Conservation (phyloP, 805 yeast genomes). For the Debaryomyces tyrocola region DNA sequence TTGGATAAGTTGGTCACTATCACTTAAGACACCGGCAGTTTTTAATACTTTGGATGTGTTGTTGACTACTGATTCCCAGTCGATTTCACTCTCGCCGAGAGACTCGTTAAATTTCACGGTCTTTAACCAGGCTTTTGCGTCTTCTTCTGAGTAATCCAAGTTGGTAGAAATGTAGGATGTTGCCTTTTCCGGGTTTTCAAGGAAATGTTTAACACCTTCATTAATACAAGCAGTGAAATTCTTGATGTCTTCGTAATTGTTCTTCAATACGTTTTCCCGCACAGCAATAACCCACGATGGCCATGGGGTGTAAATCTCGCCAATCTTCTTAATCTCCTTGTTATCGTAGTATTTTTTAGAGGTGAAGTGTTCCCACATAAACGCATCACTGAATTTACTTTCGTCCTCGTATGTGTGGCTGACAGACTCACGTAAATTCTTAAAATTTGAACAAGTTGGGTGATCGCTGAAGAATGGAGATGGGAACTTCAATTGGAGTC, state of each 20-base stretch:
- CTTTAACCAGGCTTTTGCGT: slow-evolving; percentile 78
- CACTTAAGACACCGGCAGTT: slow-evolving; percentile 60
- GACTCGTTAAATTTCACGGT: slow-evolving; percentile 64
- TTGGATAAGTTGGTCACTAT: slow-evolving; percentile 23
- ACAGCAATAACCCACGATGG: slow-evolving; percentile 87
- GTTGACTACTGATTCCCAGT: slow-evolving; percentile 50
- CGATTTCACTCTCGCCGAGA: slow-evolving; percentile 37
- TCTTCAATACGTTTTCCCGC: slow-evolving; percentile 35
- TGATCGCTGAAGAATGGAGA: slow-evolving; percentile 52
- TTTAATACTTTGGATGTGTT: slow-evolving; percentile 59
- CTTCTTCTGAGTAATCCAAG: slow-evolving; percentile 74
- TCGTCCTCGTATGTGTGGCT: slow-evolving; percentile 48
- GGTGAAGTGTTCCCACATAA: slow-evolving; percentile 96
- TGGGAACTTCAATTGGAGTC: slow-evolving; percentile 55
- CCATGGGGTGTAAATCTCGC: slow-evolving; percentile 94
- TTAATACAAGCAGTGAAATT: slow-evolving; percentile 56
- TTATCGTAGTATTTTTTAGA: slow-evolving; percentile 80
- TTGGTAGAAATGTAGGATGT: slow-evolving; percentile 61
- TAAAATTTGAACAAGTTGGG: slow-evolving; percentile 64
- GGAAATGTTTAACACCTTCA: slow-evolving; percentile 69
- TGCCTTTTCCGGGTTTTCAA: slow-evolving; percentile 60
- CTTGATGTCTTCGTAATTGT: slow-evolving; percentile 19
- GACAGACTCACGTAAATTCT: slow-evolving; percentile 77
- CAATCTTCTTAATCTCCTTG: slow-evolving; percentile 77
- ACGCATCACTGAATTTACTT: slow-evolving; percentile 64